A percentile compares a stretch with the other conserved stretches of the same genome.
phyloP scores from a whole-genome alignment of 2,329 filamentous ascomycete genomes.

The Aspergillus pseudoterreus region DNA sequence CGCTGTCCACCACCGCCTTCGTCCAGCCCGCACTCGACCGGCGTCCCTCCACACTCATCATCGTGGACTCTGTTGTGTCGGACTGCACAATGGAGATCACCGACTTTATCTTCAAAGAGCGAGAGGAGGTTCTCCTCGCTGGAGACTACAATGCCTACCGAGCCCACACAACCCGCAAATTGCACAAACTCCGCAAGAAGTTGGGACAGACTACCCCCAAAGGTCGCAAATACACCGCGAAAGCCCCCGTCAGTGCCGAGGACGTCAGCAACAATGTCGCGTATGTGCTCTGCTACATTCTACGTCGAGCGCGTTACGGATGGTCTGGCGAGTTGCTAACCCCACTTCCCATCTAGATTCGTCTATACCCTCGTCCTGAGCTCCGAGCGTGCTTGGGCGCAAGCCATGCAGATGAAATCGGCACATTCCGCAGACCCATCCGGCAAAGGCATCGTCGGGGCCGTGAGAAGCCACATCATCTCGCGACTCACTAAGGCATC shows the following conservation, averaged over 20 bases:
- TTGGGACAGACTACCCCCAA: slow-evolving; percentile 79
- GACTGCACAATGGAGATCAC: slow-evolving; percentile 76
- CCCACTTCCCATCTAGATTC: slow-evolving; percentile 52
- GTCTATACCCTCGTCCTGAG: slow-evolving; percentile 76
- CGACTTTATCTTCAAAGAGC: slow-evolving; percentile 70
- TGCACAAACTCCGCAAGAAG: slow-evolving; percentile 80
- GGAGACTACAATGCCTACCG: slow-evolving; percentile 88
- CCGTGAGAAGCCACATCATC: slow-evolving; percentile 81
- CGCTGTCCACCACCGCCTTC: slow-evolving; percentile 14
- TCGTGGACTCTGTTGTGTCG: too few relatives aligned
- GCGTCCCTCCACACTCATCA: background rate
- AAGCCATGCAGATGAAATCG: slow-evolving; percentile 92
- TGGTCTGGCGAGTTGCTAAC: background rate
- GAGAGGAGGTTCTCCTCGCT: slow-evolving; percentile 79
- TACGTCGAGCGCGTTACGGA: background rate
- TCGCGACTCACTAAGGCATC: slow-evolving; percentile 81
- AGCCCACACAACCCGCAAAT: slow-evolving; percentile 70
- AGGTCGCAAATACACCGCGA: slow-evolving; percentile 77
- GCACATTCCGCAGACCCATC: slow-evolving; percentile 71
- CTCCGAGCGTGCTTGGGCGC: slow-evolving; percentile 88
- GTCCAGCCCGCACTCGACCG: slow-evolving; percentile 16
- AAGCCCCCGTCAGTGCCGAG: slow-evolving; percentile 66
- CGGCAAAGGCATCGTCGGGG: slow-evolving; percentile 69
- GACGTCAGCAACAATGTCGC: slow-evolving; percentile 72
- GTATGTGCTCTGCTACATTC: slow-evolving; percentile 49